A percentile compares a stretch with the other conserved stretches of the same genome.
These are phyloP conservation scores for Coccinonectria pachysandricola DNA, from an alignment of 2,329 filamentous ascomycete species.

Conservation along the genomic window DNA sequence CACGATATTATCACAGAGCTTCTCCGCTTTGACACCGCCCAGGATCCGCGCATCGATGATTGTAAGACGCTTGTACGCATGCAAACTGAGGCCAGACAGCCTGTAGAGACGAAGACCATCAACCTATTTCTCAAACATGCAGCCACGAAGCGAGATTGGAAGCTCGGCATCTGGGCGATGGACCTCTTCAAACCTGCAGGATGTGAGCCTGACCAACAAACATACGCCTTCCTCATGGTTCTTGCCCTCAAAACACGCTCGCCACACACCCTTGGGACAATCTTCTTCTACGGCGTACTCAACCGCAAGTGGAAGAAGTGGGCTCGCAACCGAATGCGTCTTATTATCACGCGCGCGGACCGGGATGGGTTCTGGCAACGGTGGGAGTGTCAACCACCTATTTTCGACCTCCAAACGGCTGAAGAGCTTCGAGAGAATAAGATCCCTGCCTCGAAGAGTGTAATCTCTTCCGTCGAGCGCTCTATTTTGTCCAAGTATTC, in stretches of 20 bases:
- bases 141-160: slow-evolving; percentile 18
- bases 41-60: slow-evolving; percentile 14
- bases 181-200: slow-evolving; percentile 11
- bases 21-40: slow-evolving; percentile 25
- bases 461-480: slow-evolving; percentile 21
- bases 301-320: slow-evolving; percentile 19
- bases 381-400: slow-evolving; percentile 11
- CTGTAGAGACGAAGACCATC: slow-evolving; percentile 23
- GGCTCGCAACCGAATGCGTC: slow-evolving; percentile 16
- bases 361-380: slow-evolving; percentile 18
- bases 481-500: slow-evolving; percentile 20
- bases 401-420: slow-evolving; percentile 20
- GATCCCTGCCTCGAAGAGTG: slow-evolving; percentile 7
- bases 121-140: slow-evolving; percentile 28
- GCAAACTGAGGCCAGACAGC: slow-evolving; percentile 12
- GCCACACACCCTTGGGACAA: slow-evolving; percentile 19
- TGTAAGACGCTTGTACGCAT: slow-evolving; percentile 19
- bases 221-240: slow-evolving; percentile 29
- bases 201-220: slow-evolving; percentile 19
- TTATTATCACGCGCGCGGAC: slow-evolving; percentile 17
- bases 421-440: slow-evolving; percentile 9
- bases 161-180: slow-evolving; percentile 22
- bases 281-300: slow-evolving; percentile 24
- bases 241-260: slow-evolving; percentile 25
- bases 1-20: slow-evolving; percentile 33